These are phyloP conservation scores for Termitomyces sp. DNA, from an alignment of 768 basidiomycete species.

Conservation along the genomic window DNA sequence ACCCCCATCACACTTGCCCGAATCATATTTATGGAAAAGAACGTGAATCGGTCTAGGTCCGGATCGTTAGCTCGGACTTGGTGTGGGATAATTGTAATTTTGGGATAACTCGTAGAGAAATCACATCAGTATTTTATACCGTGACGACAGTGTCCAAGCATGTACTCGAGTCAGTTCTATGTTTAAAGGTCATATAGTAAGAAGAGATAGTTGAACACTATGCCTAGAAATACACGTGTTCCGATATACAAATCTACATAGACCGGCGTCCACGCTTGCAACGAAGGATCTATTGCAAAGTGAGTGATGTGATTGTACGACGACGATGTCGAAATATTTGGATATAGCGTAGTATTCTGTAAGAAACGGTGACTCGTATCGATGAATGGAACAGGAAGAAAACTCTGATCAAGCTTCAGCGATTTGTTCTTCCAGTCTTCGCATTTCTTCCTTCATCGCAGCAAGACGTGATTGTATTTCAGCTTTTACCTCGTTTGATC, in stretches of 20 bases:
- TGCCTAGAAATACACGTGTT: no score
- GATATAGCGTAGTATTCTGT: neutral
- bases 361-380: neutral
- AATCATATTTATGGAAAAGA: no score
- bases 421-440: slow-evolving; percentile 10
- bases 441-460: slow-evolving; percentile 13
- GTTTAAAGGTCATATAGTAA: no score
- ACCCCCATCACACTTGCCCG: neutral
- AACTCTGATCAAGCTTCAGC: neutral
- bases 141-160: no score
- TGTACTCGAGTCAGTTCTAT: no score
- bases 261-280: no score
- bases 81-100: neutral
- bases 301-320: neutral
- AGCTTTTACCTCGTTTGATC: neutral
- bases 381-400: neutral
- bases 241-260: no score
- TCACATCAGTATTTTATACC: no score
- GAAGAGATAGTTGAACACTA: no score
- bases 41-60: neutral
- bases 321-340: neutral
- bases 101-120: no score
- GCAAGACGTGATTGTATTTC: slow-evolving; percentile 3
- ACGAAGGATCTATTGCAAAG: no score
- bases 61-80: neutral